Evolutionary conservation across 2,329 filamentous ascomycete species (phyloP), one percentile per base, ranked within the genome.

Genomic region (Atkinsonella hypoxylon): DNA sequence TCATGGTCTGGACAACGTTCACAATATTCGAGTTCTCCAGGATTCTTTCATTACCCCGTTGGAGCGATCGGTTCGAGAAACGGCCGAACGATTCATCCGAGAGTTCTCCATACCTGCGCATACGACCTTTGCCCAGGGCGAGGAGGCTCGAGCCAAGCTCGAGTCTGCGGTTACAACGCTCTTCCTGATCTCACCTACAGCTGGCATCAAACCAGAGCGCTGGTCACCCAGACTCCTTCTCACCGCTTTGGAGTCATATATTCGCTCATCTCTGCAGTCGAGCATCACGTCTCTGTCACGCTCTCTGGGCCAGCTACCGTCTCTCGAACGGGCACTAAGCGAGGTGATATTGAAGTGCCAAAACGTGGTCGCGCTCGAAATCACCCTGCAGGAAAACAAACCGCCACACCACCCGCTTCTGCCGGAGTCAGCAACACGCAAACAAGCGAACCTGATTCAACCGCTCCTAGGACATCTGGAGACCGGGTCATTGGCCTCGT

Each of bases 321-420:
- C 79, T 0, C 75, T 97, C 31, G 90, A 97, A 45, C 79, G 88
- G 48, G 85, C 89, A 0, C 74, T 97, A 1, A 73, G 80, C 15
- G 93, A 97, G 60, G 81, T 95, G 20, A 86, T 87, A 7, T 81
- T 83, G 5, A 78, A 87, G 44, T 96, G 91, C 62, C 90, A 95
- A 64, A 95, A 94, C 61, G 81, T 97, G 39, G 82, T 95, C n/a
- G 88, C 89, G 0, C 72, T 97, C 2, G 89, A 95, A 69, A 72
- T 82, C 1, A 77, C 96, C 2, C 79, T 97, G 7, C 79, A 81
- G 47, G 72, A 74, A 3, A 83, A 80, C 2, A 83, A 81, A 56
- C 73, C 83, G 0, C 87, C 89, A 0, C 42, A 65, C 0, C 88
- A 95, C 59, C 84, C 87, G 0, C 70, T 87, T 1, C 64, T 91